Conservation (phyloP, 257 asterid species). For the Solanum sejunctum region DNA sequence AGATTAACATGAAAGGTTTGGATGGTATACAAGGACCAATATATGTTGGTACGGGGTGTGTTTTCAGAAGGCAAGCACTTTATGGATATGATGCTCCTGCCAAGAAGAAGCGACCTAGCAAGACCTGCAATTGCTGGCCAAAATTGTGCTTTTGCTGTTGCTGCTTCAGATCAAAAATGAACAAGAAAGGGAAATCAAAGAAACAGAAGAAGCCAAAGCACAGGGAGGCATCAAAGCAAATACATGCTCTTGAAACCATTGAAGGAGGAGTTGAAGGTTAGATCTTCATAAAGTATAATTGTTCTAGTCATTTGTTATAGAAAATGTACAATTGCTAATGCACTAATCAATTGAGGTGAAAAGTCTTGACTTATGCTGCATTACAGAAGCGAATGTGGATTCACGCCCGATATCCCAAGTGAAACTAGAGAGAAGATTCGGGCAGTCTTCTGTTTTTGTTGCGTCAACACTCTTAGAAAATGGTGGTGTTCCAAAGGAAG, state of each 20-base stretch:
- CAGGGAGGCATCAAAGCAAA: constrained; percentile 79
- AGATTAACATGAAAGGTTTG: constrained; percentile 95
- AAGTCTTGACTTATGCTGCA: neutral
- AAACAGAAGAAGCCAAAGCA: constrained; percentile 52
- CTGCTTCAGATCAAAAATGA: constrained; percentile 33
- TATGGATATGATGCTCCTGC: constrained; percentile 77
- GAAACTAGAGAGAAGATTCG: constrained; percentile 71
- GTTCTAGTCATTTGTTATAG: neutral
- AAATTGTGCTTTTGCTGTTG: constrained; percentile 71
- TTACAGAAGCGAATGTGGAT: constrained; percentile 28
- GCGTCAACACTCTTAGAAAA: constrained; percentile 59
- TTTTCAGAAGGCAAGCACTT: constrained; percentile 81
- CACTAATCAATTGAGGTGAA: neutral
- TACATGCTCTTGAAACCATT: constrained; percentile 85
- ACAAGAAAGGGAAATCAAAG: constrained; percentile 43
- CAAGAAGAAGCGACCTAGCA: constrained; percentile 69
- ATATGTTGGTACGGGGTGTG: constrained; percentile 91
- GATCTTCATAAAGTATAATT: neutral
- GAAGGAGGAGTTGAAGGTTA: constrained; percentile 78
- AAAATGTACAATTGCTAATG: neutral
- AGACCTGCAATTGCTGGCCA: constrained; percentile 85
- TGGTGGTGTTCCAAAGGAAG: constrained; percentile 45
- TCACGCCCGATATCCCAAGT: constrained; percentile 36
- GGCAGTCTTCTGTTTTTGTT: constrained; percentile 74
- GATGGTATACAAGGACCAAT: constrained; percentile 98